A percentile compares a stretch with the other conserved stretches of the same genome.
Evolutionary conservation across 2,329 filamentous ascomycete genomes (phyloP).

Genomic region (Penicillium sp.): DNA sequence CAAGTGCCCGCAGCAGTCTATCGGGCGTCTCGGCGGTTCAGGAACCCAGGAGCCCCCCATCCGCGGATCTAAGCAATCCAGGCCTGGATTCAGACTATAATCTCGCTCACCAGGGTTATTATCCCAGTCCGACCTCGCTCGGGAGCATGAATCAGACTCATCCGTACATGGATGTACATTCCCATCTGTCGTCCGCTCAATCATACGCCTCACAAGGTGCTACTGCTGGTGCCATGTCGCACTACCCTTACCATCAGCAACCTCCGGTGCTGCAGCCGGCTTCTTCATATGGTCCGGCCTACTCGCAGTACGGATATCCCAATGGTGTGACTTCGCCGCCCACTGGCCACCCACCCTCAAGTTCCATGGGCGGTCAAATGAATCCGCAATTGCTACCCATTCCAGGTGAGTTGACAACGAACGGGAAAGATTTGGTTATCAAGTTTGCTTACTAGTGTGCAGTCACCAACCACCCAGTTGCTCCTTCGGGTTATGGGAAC

Average conservation of each 20-base stretch:
- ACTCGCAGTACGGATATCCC: constrained; percentile 71
- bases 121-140: constrained; percentile 37
- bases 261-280: constrained; percentile 72
- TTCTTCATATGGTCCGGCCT: constrained; percentile 65
- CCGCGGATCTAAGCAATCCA: constrained; percentile 50
- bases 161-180: constrained; percentile 81
- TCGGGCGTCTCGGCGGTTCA: constrained; percentile 51
- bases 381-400: constrained; percentile 71
- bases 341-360: constrained; percentile 65
- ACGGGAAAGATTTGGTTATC: neutral
- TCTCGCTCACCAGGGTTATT: constrained; percentile 41
- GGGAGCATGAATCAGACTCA: constrained; percentile 76
- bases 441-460: neutral
- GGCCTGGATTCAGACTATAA: constrained; percentile 37
- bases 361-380: constrained; percentile 64
- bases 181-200: constrained; percentile 75
- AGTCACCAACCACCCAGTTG: constrained; percentile 40
- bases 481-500: constrained; percentile 40
- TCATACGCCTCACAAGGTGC: constrained; percentile 72
- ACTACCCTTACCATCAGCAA: constrained; percentile 71
- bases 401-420: constrained; percentile 41
- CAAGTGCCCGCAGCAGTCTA: constrained; percentile 56
- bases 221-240: constrained; percentile 68
- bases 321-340: constrained; percentile 81
- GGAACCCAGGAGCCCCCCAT: constrained; percentile 70